Base-by-base conservation (phyloP, 192 early-diverging fungal species). In the Rhizoclosmatium globosum region DNA sequence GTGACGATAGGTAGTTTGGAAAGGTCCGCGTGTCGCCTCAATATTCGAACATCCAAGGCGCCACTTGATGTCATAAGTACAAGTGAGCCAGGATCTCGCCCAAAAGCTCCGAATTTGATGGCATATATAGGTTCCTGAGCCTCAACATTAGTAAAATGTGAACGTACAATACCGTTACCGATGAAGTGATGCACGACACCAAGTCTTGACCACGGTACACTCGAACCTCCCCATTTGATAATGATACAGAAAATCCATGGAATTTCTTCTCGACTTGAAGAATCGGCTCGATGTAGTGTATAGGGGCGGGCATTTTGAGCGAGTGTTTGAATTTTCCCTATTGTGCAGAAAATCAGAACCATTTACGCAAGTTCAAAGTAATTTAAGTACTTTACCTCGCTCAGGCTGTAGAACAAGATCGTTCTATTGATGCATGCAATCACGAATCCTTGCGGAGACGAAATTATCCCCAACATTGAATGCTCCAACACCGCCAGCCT, bases 91-190 rank as follows among this genome's bases (percentile, higher is more conserved):
- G 72, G 38, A 38, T 80, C 79, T n/a, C 71, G 61, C 0, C 71
- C 72, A 62, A 80, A 80, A 4, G 9, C 42, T 19, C 79, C 79
- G 60, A 80, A 80, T 47, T 41, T 19, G 2, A 80, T 19, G 7
- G 64, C n/a, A 67, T 44, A 73, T 31, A 65, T 60, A 6, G 62
- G 71, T 11, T 57, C 38, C 79, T 80, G 59, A 23, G 2, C 47
- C 0, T 1, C 23, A 60, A 15, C 23, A 7, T 6, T 31, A 56
- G 17, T 72, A 23, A 46, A 23, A n/a, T n/a, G 13, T 13, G 2
- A 17, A 39, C 9, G 21, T 2, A 39, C 13, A 13, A 2, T 15
- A n/a, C 17, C 1, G 42, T 56, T 19, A 74, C 69, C 62, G 71
- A n/a, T 21, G 64, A 13, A 19, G 11, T 31, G 47, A 80, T 58